Evolutionary conservation across 1,139 yeast species (phyloP).

Genomic region (Protomyces lactucae-debilis): DNA sequence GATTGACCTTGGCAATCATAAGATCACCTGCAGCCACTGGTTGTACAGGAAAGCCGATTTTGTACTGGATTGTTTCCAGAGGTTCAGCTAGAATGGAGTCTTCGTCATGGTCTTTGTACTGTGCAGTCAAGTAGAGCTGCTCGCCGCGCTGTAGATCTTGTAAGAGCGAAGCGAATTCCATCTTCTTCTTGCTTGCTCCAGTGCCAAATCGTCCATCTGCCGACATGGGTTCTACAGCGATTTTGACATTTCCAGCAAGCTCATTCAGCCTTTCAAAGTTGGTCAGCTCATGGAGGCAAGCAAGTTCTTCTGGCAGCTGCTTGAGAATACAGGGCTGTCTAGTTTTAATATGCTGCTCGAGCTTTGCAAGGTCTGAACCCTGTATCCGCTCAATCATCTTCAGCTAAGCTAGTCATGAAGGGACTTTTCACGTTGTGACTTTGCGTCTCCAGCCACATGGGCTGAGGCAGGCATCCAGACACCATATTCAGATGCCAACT

Average conservation of each 20-base stretch:
- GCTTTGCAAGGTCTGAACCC: neutral
- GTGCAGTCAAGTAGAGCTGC: slow-evolving; percentile 26
- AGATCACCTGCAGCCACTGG: slow-evolving; percentile 16
- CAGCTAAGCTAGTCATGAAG: neutral
- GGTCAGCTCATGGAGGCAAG: neutral
- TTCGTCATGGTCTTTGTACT: slow-evolving; percentile 21
- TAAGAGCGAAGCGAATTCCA: slow-evolving; percentile 20
- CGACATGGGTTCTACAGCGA: slow-evolving; percentile 24
- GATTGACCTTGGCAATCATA: slow-evolving; percentile 24
- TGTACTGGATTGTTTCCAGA: neutral
- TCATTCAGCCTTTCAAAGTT: slow-evolving; percentile 8
- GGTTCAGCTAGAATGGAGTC: slow-evolving; percentile 17
- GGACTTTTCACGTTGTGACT: neutral
- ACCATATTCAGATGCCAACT: no score
- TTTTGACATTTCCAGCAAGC: slow-evolving; percentile 4
- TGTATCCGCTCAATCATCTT: neutral
- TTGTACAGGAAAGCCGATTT: neutral
- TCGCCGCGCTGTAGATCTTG: slow-evolving; percentile 10
- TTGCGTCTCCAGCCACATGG: neutral
- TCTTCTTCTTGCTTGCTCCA: slow-evolving; percentile 10
- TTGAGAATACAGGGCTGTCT: slow-evolving; percentile 15
- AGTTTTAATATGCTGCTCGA: neutral
- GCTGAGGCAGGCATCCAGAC: no score
- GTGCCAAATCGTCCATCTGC: slow-evolving; percentile 24
- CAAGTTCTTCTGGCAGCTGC: slow-evolving; percentile 8